These are phyloP conservation scores for Gonapodya sp. DNA, from an alignment of 192 early-diverging fungal genomes.

Conservation along the genomic window DNA sequence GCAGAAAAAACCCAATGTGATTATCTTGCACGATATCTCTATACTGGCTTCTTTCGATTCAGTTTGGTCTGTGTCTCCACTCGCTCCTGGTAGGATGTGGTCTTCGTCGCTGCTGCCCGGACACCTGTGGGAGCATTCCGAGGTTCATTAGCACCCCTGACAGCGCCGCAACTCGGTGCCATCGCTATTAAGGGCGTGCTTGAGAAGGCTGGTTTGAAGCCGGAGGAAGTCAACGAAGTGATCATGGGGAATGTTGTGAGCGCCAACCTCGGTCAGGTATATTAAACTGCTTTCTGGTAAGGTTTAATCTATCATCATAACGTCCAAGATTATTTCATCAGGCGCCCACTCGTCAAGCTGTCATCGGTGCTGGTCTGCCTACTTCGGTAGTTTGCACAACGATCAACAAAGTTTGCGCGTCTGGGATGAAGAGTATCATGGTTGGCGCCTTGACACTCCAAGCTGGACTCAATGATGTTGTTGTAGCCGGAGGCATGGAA, in stretches of 20 bases:
- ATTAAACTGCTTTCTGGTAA: not conserved
- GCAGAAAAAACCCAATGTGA: not conserved
- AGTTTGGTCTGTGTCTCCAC: not conserved
- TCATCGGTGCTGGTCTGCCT: constrained; percentile 69
- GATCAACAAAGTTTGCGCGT: constrained; percentile 98
- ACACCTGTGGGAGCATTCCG: constrained; percentile 90
- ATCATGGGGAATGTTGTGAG: constrained; percentile 95
- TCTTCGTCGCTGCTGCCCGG: constrained; percentile 66
- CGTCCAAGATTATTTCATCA: constrained; percentile 21
- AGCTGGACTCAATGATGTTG: constrained; percentile 64
- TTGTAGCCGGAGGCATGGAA: constrained; percentile 70
- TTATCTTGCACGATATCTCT: not conserved
- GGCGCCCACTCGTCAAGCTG: constrained; percentile 87
- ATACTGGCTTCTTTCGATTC: no score
- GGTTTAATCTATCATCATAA: not conserved
- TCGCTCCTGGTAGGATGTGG: constrained; percentile 26
- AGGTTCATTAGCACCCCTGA: constrained; percentile 73
- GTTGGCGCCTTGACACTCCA: constrained; percentile 77
- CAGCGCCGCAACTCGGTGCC: constrained; percentile 73
- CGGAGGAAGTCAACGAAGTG: constrained; percentile 81
- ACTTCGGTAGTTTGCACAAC: constrained; percentile 85
- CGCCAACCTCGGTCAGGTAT: constrained; percentile 60
- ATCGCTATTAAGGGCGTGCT: constrained; percentile 71
- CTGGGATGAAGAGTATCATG: constrained; percentile 95
- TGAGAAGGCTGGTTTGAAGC: constrained; percentile 63